A percentile compares a stretch with the other conserved stretches of the same genome.
These are phyloP conservation scores for Cutaneotrichosporon sp. DNA, from an alignment of 1,284 basidiomycete genomes.

Conservation along the genomic window DNA sequence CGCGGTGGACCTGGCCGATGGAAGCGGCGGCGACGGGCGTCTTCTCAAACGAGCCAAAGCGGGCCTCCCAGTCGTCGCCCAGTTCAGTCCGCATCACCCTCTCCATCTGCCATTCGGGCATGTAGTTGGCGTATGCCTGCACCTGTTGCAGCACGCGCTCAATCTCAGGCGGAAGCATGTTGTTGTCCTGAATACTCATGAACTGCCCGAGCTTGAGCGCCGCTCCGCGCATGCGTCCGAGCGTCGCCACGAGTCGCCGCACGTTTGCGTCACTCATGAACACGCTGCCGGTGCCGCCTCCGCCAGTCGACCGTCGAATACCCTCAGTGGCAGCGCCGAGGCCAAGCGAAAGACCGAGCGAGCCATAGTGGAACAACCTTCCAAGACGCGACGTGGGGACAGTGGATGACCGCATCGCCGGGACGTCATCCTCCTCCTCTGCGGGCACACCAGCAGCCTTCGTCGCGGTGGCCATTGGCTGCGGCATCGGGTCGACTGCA, in stretches of 20 bases:
- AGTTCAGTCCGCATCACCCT: constrained; percentile 70
- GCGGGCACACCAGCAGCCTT: too few relatives aligned
- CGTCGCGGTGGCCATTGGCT: too few relatives aligned
- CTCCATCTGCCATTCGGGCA: constrained; percentile 99
- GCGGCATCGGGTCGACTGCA: too few relatives aligned
- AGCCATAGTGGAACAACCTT: constrained; percentile 83
- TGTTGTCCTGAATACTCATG: constrained; percentile 93
- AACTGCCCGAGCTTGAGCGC: constrained; percentile 97
- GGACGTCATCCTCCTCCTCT: constrained; percentile 18
- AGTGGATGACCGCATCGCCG: constrained; percentile 40
- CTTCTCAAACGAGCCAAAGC: constrained; percentile 73
- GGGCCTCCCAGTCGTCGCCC: constrained; percentile 66
- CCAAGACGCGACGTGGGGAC: constrained; percentile 84
- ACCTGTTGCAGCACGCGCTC: constrained; percentile 85
- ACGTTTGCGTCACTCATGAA: constrained; percentile 88
- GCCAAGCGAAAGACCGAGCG: constrained; percentile 50
- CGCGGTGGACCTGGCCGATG: constrained; percentile 92
- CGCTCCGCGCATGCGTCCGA: constrained; percentile 91
- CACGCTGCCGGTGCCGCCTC: constrained; percentile 46
- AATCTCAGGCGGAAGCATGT: constrained; percentile 79
- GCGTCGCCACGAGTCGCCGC: constrained; percentile 79
- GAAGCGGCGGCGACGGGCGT: constrained; percentile 93
- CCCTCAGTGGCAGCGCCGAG: constrained; percentile 51
- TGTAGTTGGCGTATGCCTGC: constrained; percentile 94
- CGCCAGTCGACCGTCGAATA: constrained; percentile 44